Percentiles rank a stretch among this genome's conserved stretches.
Conservation (phyloP, 2,329 filamentous ascomycete species). For the Monilinia aucupariae region DNA sequence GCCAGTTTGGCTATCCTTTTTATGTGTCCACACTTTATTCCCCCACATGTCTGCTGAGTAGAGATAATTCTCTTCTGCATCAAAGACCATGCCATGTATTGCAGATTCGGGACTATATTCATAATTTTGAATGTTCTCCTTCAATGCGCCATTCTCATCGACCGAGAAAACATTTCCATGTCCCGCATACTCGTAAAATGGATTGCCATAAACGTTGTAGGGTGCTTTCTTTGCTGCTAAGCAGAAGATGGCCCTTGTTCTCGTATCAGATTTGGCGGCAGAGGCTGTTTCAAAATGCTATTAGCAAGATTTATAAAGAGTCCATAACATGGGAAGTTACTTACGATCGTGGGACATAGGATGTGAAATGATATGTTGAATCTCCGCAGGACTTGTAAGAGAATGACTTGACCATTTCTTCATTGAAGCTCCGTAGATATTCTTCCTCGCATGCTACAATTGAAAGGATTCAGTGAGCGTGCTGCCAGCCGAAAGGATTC, state of each 20-base stretch:
- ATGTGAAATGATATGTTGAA: conserved; percentile 48
- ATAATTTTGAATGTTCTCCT: conserved; percentile 65
- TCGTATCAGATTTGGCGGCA: conserved; percentile 62
- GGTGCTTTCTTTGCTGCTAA: conserved; percentile 73
- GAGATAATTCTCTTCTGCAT: conserved; percentile 65
- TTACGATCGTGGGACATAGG: conserved; percentile 15
- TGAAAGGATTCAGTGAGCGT: neutral
- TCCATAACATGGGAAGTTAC: conserved; percentile 47
- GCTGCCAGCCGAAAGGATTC: neutral
- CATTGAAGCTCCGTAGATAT: conserved; percentile 85
- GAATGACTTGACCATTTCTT: conserved; percentile 87
- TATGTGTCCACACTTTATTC: conserved; percentile 81
- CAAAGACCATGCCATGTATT: conserved; percentile 79
- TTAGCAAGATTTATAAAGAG: conserved; percentile 8
- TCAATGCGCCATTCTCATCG: conserved; percentile 50
- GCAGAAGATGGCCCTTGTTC: conserved; percentile 85
- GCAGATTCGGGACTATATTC: conserved; percentile 64
- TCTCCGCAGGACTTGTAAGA: conserved; percentile 69
- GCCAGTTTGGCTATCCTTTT: conserved; percentile 57
- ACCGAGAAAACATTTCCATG: conserved; percentile 72
- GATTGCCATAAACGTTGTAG: conserved; percentile 81
- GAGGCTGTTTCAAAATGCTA: conserved; percentile 43
- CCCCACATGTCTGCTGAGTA: conserved; percentile 74
- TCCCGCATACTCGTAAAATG: conserved; percentile 82
- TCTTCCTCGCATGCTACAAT: conserved; percentile 67